Evolutionary conservation across 1,284 basidiomycete species (phyloP).

Genomic region (Hypsizygus ulmarius): DNA sequence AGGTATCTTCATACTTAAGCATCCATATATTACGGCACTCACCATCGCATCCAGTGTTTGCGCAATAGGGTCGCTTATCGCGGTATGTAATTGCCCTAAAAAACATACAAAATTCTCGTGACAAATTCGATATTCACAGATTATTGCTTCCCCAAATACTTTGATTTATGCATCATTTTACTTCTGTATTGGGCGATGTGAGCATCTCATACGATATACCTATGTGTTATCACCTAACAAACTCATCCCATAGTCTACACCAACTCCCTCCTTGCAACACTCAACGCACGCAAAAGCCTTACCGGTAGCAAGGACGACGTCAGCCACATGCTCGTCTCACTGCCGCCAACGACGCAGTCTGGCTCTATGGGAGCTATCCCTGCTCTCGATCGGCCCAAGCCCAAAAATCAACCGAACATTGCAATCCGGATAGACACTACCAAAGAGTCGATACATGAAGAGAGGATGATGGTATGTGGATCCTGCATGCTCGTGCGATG

Average conservation of each 20-base stretch:
- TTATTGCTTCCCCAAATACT: constrained; percentile 34
- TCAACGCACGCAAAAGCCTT: constrained; percentile 42
- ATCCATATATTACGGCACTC: background rate
- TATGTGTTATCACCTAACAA: background rate
- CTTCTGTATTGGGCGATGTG: constrained; percentile 45
- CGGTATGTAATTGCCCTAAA: constrained; percentile 10
- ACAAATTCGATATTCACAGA: constrained; percentile 22
- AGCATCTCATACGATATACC: constrained; percentile 12
- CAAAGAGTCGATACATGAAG: constrained; percentile 10
- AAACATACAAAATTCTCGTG: background rate
- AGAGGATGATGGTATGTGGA: background rate
- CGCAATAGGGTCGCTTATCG: constrained; percentile 12
- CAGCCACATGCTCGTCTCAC: constrained; percentile 15
- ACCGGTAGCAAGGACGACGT: constrained; percentile 24
- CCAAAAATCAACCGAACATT: constrained; percentile 6
- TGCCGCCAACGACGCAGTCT: constrained; percentile 9
- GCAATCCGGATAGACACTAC: constrained; percentile 17
- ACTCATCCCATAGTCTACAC: constrained; percentile 24
- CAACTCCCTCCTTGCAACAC: constrained; percentile 35
- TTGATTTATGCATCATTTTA: constrained; percentile 48
- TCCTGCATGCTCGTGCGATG: background rate
- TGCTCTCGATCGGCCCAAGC: background rate
- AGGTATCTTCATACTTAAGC: constrained; percentile 5
- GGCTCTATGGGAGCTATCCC: background rate
- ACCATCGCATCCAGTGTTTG: constrained; percentile 1